These are phyloP conservation scores for Geotrichum fermentans DNA, from an alignment of 1,139 yeast genomes.

Conservation along the genomic window DNA sequence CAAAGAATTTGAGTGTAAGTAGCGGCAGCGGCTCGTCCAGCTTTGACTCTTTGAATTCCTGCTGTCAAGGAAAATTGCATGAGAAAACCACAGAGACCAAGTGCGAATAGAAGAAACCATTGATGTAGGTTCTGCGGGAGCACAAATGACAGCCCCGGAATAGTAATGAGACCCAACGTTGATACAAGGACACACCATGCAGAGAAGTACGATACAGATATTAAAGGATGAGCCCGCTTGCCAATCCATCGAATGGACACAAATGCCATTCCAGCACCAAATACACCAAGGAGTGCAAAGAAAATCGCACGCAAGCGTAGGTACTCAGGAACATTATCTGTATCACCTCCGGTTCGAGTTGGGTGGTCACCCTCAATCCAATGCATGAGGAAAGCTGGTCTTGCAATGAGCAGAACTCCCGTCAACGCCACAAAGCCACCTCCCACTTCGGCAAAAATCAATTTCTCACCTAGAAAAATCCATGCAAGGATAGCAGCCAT, in stretches of 20 bases:
- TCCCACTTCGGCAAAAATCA: conserved; percentile 58
- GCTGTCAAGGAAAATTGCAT: conserved; percentile 77
- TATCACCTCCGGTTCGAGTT: conserved; percentile 7
- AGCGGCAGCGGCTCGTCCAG: conserved; percentile 73
- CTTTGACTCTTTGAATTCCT: conserved; percentile 78
- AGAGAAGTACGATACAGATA: conserved; percentile 75
- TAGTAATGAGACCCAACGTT: conserved; percentile 47
- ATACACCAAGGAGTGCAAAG: conserved; percentile 63
- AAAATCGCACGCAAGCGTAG: conserved; percentile 47
- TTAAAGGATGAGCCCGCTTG: conserved; percentile 67
- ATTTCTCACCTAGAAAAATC: conserved; percentile 60
- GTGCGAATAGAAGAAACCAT: conserved; percentile 56
- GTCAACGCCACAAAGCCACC: conserved; percentile 65
- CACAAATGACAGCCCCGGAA: conserved; percentile 57
- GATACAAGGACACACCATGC: conserved; percentile 55
- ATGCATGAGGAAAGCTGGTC: conserved; percentile 64
- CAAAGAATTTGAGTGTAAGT: conserved; percentile 71
- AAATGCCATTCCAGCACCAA: conserved; percentile 68
- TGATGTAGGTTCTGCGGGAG: conserved; percentile 56
- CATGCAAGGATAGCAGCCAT: conserved; percentile 74
- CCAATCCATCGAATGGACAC: conserved; percentile 73
- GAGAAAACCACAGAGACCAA: conserved; percentile 75
- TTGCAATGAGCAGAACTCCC: conserved; percentile 78
- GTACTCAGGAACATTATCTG: conserved; percentile 19
- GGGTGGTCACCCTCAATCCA: conserved; percentile 14